Evolutionary conservation across 176 grass and related monocot genomes (phyloP).

Genomic region (Chloris gayana): DNA sequence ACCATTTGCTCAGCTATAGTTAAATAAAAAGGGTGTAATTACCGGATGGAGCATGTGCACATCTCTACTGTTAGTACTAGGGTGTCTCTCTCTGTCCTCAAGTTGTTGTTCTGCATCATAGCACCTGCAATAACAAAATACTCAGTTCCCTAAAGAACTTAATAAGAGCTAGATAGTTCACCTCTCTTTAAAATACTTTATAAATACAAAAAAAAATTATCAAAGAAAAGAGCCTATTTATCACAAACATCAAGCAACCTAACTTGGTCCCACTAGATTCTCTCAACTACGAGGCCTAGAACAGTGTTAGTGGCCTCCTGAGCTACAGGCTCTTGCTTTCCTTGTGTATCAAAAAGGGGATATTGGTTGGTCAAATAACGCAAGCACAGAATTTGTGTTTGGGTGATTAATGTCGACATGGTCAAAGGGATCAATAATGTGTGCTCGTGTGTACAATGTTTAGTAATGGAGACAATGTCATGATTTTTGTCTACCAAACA

Average conservation of each 20-base stretch:
- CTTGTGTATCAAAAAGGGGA: neutral
- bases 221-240: neutral
- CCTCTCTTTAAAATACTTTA: slow-evolving; percentile 7
- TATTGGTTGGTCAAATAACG: neutral
- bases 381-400: neutral
- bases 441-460: neutral
- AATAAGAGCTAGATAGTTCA: neutral
- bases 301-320: neutral
- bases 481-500: neutral
- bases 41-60: slow-evolving; percentile 83
- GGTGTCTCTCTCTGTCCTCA: slow-evolving; percentile 88
- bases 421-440: neutral
- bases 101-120: slow-evolving; percentile 66
- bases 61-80: slow-evolving; percentile 73
- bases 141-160: slow-evolving; percentile 20
- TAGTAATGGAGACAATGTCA: neutral
- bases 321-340: neutral
- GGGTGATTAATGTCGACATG: neutral
- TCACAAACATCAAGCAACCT: neutral
- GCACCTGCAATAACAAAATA: slow-evolving; percentile 66
- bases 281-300: neutral
- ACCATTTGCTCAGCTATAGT: slow-evolving; percentile 6
- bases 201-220: slow-evolving; percentile 6
- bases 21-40: slow-evolving; percentile 39
- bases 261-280: neutral